These are phyloP conservation scores for Inonotus hispidus DNA, from an alignment of 1,284 basidiomycete genomes.

Conservation along the genomic window DNA sequence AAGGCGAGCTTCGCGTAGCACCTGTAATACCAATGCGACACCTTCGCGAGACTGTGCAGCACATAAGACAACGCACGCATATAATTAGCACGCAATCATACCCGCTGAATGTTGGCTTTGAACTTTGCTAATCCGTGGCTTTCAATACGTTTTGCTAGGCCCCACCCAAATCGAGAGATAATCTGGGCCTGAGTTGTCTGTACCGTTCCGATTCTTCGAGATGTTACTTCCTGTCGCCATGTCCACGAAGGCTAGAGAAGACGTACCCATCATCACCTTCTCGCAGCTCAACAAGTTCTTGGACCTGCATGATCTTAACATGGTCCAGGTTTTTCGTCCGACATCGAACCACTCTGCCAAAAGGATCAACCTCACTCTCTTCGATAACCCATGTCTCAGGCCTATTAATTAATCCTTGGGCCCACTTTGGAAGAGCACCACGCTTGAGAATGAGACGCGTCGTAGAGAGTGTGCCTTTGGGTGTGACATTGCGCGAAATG, in stretches of 20 bases:
- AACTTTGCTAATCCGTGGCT: slow-evolving; percentile 70
- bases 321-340: slow-evolving; percentile 78
- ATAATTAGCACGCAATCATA: slow-evolving; percentile 29
- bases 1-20: slow-evolving; percentile 69
- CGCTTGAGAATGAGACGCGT: slow-evolving; percentile 90
- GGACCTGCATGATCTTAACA: slow-evolving; percentile 78
- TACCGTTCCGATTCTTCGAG: slow-evolving; percentile 49
- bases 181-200: slow-evolving; percentile 75
- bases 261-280: slow-evolving; percentile 61
- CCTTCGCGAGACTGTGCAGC: slow-evolving; percentile 70
- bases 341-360: slow-evolving; percentile 64
- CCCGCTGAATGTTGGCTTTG: slow-evolving; percentile 73
- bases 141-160: slow-evolving; percentile 74
- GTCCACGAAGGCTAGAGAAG: neutral
- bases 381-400: slow-evolving; percentile 86
- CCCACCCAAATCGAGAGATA: slow-evolving; percentile 77
- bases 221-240: neutral
- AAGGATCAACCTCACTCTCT: slow-evolving; percentile 84
- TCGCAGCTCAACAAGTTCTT: slow-evolving; percentile 64
- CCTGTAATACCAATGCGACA: slow-evolving; percentile 64
- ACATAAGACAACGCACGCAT: slow-evolving; percentile 19
- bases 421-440: slow-evolving; percentile 88
- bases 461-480: slow-evolving; percentile 75
- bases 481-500: slow-evolving; percentile 71
- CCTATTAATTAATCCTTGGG: slow-evolving; percentile 70